Conservation (phyloP, 2,329 filamentous ascomycete genomes). For the Cordyceps fumosorosea region DNA sequence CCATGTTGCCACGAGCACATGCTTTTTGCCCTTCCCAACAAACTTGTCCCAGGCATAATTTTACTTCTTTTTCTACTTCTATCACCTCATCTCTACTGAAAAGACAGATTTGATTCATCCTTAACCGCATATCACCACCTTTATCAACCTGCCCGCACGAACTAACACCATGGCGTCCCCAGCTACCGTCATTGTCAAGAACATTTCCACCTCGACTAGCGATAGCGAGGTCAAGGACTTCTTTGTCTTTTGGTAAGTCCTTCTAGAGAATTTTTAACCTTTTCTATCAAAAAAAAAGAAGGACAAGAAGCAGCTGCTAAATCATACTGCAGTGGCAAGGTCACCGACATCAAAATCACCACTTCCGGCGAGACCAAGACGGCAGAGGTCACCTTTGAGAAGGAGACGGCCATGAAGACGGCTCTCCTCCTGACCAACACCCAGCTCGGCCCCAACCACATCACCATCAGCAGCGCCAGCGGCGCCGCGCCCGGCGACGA, state of each 20-base stretch:
- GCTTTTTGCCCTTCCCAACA: conserved; percentile 5
- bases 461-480: conserved; percentile 63
- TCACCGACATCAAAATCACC: conserved; percentile 72
- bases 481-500: conserved; percentile 60
- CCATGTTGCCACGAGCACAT: conserved; percentile 9
- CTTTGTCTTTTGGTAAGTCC: conserved; percentile 83
- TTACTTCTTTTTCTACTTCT: neutral
- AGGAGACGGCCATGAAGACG: conserved; percentile 93
- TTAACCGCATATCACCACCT: neutral
- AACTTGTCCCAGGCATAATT: neutral
- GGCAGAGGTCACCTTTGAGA: conserved; percentile 93
- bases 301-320: conserved; percentile 15
- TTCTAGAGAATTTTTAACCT: too few relatives aligned
- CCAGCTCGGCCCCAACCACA: conserved; percentile 80
- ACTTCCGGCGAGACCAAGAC: conserved; percentile 63
- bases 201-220: conserved; percentile 73
- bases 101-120: neutral
- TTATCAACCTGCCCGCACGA: conserved; percentile 8
- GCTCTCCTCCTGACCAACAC: conserved; percentile 96
- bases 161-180: conserved; percentile 46
- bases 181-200: conserved; percentile 75
- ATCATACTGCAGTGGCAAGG: conserved; percentile 66
- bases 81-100: neutral
- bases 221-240: conserved; percentile 94
- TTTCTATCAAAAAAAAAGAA: too few relatives aligned